Conservation (phyloP, 257 asterid genomes). For the Ocimum tenuiflorum region DNA sequence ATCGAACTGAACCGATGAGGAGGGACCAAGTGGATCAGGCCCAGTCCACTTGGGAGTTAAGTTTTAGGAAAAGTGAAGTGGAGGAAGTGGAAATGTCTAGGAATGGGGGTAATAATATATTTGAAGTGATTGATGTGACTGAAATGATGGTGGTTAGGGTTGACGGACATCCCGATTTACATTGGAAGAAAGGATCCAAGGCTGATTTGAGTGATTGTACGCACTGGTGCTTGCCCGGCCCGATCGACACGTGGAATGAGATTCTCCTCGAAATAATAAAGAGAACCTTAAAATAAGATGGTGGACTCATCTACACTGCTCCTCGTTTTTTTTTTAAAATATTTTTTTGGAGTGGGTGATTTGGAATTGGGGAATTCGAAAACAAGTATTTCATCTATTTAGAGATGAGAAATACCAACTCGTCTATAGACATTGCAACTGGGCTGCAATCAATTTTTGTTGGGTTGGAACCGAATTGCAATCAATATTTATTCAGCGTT, state of each 20-base stretch:
- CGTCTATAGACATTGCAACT: no score
- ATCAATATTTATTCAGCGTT: no score
- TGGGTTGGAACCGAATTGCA: no score
- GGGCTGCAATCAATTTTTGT: no score
- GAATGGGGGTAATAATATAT: conserved; percentile 20
- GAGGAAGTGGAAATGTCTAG: conserved; percentile 38
- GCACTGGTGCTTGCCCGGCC: conserved; percentile 60
- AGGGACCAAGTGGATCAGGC: conserved; percentile 12
- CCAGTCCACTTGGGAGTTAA: conserved; percentile 20
- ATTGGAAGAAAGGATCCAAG: conserved; percentile 34
- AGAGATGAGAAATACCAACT: no score
- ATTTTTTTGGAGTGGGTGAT: no score
- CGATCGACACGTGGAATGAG: conserved; percentile 49
- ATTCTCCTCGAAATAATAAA: conserved; percentile 34
- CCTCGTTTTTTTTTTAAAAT: no score
- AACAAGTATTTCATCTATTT: no score
- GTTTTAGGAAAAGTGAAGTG: conserved; percentile 28
- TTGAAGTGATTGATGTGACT: conserved; percentile 38
- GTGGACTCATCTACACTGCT: no score
- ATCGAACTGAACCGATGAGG: conserved; percentile 24
- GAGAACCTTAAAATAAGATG: no score
- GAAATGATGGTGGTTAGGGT: conserved; percentile 37
- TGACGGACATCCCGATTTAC: conserved; percentile 42
- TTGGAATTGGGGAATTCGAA: no score
- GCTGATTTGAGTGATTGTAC: conserved; percentile 40